A percentile compares a stretch with the other conserved stretches of the same genome.
Evolutionary conservation across 495 filamentous ascomycete genomes (phyloP).

Genomic region (Pseudotulostoma volvatum): DNA sequence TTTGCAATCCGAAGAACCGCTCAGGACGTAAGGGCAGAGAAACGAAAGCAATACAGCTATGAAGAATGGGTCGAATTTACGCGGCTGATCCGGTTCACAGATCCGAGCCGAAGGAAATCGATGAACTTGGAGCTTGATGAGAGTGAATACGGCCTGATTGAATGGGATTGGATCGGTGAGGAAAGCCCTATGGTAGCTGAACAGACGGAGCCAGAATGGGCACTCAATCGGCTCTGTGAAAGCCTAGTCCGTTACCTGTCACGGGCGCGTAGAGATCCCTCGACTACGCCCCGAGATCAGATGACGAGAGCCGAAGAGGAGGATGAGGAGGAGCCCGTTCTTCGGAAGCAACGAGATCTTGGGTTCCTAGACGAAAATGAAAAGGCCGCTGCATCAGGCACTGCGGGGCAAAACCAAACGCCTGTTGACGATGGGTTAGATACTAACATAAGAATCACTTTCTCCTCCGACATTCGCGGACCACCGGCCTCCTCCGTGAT

Average conservation of each 20-base stretch:
- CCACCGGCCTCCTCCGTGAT: not conserved
- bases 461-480: not conserved
- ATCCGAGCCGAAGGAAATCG: slow-evolving; percentile 11
- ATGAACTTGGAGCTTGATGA: slow-evolving; percentile 21
- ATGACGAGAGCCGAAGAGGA: slow-evolving; percentile 1
- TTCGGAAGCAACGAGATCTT: slow-evolving; percentile 16
- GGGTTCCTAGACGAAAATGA: slow-evolving; percentile 9
- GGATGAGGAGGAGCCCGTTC: slow-evolving; percentile 10
- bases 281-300: slow-evolving; percentile 5
- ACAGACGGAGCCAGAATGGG: slow-evolving; percentile 41
- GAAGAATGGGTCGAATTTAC: slow-evolving; percentile 52
- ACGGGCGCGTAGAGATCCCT: slow-evolving; percentile 17
- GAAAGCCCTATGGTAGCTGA: slow-evolving; percentile 42
- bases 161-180: slow-evolving; percentile 56
- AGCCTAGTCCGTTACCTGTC: slow-evolving; percentile 39
- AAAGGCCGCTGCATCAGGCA: not conserved
- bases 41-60: slow-evolving; percentile 35
- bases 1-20: slow-evolving; percentile 36
- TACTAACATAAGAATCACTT: not conserved
- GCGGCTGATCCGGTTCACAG: slow-evolving; percentile 40
- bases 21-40: slow-evolving; percentile 24
- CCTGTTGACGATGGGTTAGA: not conserved
- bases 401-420: not conserved
- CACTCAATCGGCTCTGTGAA: slow-evolving; percentile 42
- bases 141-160: slow-evolving; percentile 38